These are phyloP conservation scores for Sporothrix brunneoviolacea DNA, from an alignment of 2,329 filamentous ascomycete genomes.

Conservation along the genomic window DNA sequence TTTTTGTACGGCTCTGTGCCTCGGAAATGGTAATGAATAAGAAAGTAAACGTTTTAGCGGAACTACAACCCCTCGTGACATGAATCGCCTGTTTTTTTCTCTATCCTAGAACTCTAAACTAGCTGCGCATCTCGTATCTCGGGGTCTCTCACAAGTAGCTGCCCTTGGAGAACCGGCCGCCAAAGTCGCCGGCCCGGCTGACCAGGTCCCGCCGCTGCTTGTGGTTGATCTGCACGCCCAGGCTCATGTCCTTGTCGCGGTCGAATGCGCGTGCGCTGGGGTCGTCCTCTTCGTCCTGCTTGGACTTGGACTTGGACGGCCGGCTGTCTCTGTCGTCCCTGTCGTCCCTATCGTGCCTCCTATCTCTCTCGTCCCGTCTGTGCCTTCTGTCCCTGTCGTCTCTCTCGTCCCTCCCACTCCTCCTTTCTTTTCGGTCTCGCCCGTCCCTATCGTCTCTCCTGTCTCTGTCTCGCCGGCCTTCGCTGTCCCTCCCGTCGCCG, in stretches of 20 bases:
- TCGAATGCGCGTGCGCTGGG: constrained; percentile 86
- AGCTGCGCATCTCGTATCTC: too few relatives aligned
- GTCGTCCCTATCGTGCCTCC: background rate
- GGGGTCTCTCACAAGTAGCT: constrained; percentile 43
- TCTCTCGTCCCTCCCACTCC: background rate
- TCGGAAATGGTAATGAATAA: too few relatives aligned
- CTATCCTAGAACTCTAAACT: too few relatives aligned
- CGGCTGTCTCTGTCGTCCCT: background rate
- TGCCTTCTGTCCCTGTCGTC: constrained; percentile 1
- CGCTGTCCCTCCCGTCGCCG: background rate
- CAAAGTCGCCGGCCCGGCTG: constrained; percentile 72
- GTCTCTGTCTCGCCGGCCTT: background rate
- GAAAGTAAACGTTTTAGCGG: background rate
- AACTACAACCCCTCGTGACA: background rate
- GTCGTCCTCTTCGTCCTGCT: constrained; percentile 73
- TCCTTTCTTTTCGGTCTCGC: background rate
- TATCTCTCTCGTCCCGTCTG: background rate
- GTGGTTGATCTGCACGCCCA: constrained; percentile 63
- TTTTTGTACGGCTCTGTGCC: too few relatives aligned
- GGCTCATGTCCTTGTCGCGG: constrained; percentile 85
- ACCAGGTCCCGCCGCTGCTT: constrained; percentile 73
- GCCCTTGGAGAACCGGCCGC: constrained; percentile 74
- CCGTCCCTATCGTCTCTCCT: background rate
- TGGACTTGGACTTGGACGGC: background rate
- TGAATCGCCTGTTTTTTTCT: background rate